A percentile compares a stretch with the other conserved stretches of the same genome.
phyloP scores from a whole-genome alignment of 495 filamentous ascomycete genomes.

The Penicillium alfredii region DNA sequence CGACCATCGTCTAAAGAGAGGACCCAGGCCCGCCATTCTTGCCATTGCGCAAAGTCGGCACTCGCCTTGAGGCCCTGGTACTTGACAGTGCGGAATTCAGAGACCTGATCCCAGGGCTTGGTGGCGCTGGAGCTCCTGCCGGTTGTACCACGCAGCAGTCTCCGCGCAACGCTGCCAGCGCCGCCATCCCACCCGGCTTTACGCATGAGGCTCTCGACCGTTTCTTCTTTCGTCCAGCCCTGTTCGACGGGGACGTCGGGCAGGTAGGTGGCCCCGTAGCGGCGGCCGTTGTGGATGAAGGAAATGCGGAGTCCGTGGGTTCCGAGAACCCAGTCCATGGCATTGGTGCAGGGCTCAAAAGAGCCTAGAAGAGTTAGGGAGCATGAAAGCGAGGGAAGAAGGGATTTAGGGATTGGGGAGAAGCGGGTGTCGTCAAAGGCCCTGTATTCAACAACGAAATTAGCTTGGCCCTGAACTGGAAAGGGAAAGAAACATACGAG shows the following conservation, averaged over 20 bases:
- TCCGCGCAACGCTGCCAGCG: slow-evolving; percentile 45
- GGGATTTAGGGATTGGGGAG: slow-evolving; percentile 58
- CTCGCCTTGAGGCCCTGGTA: slow-evolving; percentile 76
- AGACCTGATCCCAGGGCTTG: slow-evolving; percentile 63
- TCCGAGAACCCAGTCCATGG: slow-evolving; percentile 83
- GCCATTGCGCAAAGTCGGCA: slow-evolving; percentile 66
- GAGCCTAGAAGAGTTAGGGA: slow-evolving; percentile 70
- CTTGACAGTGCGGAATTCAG: slow-evolving; percentile 62
- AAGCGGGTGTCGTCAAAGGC: slow-evolving; percentile 88
- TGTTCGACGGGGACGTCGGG: slow-evolving; percentile 90
- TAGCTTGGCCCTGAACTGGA: slow-evolving; percentile 1
- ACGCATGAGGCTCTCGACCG: slow-evolving; percentile 80
- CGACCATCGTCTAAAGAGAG: slow-evolving; percentile 34
- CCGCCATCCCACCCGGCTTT: slow-evolving; percentile 76
- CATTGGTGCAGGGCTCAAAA: slow-evolving; percentile 63
- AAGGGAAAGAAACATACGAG: slow-evolving; percentile 47
- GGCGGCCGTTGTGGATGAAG: slow-evolving; percentile 58
- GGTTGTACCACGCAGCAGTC: slow-evolving; percentile 28
- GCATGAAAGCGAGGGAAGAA: slow-evolving; percentile 64
- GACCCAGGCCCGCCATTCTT: slow-evolving; percentile 71
- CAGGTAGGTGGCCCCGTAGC: slow-evolving; percentile 72
- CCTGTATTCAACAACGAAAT: slow-evolving; percentile 29
- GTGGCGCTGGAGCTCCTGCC: slow-evolving; percentile 8
- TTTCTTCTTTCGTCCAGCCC: slow-evolving; percentile 93
- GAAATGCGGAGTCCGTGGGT: slow-evolving; percentile 76